Conservation (phyloP, 371 early-diverging fungal genomes). For the Vairimorpha necatrix region DNA sequence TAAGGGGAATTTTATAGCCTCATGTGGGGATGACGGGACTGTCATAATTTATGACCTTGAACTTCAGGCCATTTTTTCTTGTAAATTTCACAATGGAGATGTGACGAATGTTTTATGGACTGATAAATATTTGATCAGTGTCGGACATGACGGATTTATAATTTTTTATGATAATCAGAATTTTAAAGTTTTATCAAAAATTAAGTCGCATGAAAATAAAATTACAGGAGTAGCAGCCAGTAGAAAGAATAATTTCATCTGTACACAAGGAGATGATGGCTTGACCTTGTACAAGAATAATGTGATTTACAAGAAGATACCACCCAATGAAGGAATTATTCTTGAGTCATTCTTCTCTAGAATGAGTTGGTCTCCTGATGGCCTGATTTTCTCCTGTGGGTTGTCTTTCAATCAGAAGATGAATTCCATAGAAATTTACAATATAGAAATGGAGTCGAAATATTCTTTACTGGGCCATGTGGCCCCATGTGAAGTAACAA, state of each 20-base stretch:
- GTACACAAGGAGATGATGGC: constrained; percentile 56
- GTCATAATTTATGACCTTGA: constrained; percentile 49
- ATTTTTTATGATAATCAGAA: constrained; percentile 39
- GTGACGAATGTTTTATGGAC: constrained; percentile 51
- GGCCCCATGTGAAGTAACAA: constrained; percentile 57
- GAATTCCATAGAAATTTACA: constrained; percentile 56
- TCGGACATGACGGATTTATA: constrained; percentile 60
- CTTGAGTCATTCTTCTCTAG: constrained; percentile 60
- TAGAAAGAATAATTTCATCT: constrained; percentile 38
- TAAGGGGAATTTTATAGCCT: constrained; percentile 50
- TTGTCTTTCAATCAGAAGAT: constrained; percentile 55
- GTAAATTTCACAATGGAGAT: constrained; percentile 37
- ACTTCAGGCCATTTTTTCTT: background rate
- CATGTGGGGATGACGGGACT: constrained; percentile 61
- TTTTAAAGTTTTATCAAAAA: constrained; percentile 21
- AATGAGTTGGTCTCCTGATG: constrained; percentile 60
- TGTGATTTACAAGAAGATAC: constrained; percentile 17
- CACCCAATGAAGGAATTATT: constrained; percentile 48
- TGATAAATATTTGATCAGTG: constrained; percentile 47
- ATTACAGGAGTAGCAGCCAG: constrained; percentile 54
- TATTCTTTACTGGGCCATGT: constrained; percentile 63
- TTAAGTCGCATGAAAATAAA: constrained; percentile 46
- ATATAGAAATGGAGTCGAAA: constrained; percentile 19
- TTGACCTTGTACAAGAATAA: constrained; percentile 50
- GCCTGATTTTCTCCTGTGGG: constrained; percentile 57